A percentile compares a stretch with the other conserved stretches of the same genome.
Conservation (phyloP, 257 asterid genomes). For the Hygrophila difformis region DNA sequence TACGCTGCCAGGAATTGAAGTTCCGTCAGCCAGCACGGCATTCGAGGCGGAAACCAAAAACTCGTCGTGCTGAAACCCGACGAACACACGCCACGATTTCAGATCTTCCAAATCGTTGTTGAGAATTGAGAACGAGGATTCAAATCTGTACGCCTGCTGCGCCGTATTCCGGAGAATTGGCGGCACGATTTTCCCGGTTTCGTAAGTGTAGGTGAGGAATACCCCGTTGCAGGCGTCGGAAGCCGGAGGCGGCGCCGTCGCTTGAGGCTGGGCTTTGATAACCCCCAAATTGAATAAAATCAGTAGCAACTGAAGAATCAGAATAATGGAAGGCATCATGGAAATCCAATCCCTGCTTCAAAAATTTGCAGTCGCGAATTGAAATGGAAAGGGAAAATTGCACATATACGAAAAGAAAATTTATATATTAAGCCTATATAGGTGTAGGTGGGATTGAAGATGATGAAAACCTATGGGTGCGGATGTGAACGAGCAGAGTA, state of each 20-base stretch:
- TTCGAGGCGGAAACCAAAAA: conserved; percentile 75
- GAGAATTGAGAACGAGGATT: conserved; percentile 41
- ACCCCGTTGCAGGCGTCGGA: conserved; percentile 48
- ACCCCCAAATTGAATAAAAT: conserved; percentile 37
- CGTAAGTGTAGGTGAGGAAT: conserved; percentile 38
- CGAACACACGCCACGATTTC: conserved; percentile 75
- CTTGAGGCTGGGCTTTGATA: conserved; percentile 35
- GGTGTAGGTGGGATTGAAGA: no score
- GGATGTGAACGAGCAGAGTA: no score
- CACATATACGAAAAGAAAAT: no score
- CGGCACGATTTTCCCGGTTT: conserved; percentile 34
- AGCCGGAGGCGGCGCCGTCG: conserved; percentile 27
- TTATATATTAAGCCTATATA: no score
- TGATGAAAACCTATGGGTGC: no score
- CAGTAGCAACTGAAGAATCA: no score
- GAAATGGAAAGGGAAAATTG: no score
- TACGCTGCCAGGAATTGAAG: conserved; percentile 54
- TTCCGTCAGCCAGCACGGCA: conserved; percentile 73
- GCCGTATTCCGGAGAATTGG: conserved; percentile 38
- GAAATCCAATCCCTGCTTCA: no score
- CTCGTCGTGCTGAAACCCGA: conserved; percentile 77
- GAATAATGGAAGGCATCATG: no score
- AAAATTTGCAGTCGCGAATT: no score
- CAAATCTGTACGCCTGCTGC: conserved; percentile 63
- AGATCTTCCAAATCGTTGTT: conserved; percentile 75